phyloP scores from a whole-genome alignment of 768 basidiomycete genomes.

The Serendipita sp. region DNA sequence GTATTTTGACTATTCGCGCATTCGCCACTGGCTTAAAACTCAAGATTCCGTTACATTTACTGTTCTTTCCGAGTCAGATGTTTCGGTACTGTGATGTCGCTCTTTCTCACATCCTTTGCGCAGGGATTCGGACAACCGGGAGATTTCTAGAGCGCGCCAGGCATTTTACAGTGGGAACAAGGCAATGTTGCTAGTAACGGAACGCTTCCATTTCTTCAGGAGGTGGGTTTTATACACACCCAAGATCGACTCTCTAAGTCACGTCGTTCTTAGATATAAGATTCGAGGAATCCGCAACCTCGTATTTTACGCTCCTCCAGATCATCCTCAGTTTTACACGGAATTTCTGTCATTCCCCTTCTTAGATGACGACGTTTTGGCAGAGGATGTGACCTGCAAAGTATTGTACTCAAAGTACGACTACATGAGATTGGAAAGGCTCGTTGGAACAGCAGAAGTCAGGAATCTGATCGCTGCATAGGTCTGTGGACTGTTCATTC shows the following conservation, averaged over 20 bases:
- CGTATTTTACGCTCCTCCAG: constrained; percentile 84
- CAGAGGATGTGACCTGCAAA: constrained; percentile 66
- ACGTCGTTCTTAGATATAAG: constrained; percentile 48
- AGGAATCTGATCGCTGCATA: constrained; percentile 20
- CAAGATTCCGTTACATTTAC: constrained; percentile 52
- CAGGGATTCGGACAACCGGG: constrained; percentile 85
- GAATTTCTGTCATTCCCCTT: constrained; percentile 86
- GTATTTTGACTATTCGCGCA: constrained; percentile 89
- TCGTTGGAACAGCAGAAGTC: constrained; percentile 39
- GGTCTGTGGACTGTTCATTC: not conserved
- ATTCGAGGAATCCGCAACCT: constrained; percentile 85
- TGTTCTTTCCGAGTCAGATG: constrained; percentile 74
- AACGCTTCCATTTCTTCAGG: constrained; percentile 97
- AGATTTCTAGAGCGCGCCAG: constrained; percentile 85
- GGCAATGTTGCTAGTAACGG: constrained; percentile 77
- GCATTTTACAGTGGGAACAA: constrained; percentile 82
- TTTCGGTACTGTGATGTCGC: not conserved
- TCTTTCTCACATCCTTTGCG: not conserved
- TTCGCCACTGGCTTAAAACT: constrained; percentile 77
- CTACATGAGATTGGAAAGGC: constrained; percentile 71
- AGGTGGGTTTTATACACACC: constrained; percentile 30
- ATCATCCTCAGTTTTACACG: constrained; percentile 82
- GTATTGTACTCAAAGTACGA: constrained; percentile 84
- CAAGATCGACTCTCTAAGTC: not conserved
- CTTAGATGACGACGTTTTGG: constrained; percentile 75